These are phyloP conservation scores for Torulaspora gathmanii DNA, from an alignment of 805 yeast species.

Conservation along the genomic window DNA sequence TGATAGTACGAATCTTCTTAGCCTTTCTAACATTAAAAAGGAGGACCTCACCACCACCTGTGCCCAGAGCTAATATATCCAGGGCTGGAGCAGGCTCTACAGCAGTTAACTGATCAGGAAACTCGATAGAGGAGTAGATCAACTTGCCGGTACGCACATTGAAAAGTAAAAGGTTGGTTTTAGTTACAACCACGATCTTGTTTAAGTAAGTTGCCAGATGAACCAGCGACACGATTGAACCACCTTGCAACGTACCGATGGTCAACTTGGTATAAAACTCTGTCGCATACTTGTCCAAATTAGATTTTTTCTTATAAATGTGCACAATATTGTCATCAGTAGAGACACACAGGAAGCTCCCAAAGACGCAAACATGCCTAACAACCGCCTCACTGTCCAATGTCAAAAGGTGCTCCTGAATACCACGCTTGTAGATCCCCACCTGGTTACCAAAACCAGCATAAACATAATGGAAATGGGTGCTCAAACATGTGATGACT, in stretches of 20 bases:
- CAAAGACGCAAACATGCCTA: constrained; percentile 58
- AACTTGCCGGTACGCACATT: constrained; percentile 76
- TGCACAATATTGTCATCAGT: constrained; percentile 43
- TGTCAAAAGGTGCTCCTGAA: constrained; percentile 40
- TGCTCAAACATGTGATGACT: constrained; percentile 63
- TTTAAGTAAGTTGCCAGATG: constrained; percentile 93
- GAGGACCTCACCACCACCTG: constrained; percentile 58
- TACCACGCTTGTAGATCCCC: constrained; percentile 81
- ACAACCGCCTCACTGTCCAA: constrained; percentile 40
- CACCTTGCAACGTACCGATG: constrained; percentile 54
- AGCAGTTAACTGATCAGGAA: constrained; percentile 56
- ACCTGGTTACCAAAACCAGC: constrained; percentile 68
- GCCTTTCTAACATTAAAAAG: constrained; percentile 68
- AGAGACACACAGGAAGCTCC: constrained; percentile 66
- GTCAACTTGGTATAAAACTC: constrained; percentile 62
- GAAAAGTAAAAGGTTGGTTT: constrained; percentile 52
- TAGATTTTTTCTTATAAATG: constrained; percentile 48
- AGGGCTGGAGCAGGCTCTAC: constrained; percentile 81
- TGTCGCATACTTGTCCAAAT: constrained; percentile 43
- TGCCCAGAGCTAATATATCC: constrained; percentile 77
- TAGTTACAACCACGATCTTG: constrained; percentile 80
- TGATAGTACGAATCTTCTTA: constrained; percentile 48
- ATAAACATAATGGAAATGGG: constrained; percentile 80
- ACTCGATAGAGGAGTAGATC: constrained; percentile 52
- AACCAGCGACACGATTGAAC: constrained; percentile 50